Evolutionary conservation across 225 moss, liverwort and hornwort species (phyloP).

Genomic region (Physcomitrium patens): DNA sequence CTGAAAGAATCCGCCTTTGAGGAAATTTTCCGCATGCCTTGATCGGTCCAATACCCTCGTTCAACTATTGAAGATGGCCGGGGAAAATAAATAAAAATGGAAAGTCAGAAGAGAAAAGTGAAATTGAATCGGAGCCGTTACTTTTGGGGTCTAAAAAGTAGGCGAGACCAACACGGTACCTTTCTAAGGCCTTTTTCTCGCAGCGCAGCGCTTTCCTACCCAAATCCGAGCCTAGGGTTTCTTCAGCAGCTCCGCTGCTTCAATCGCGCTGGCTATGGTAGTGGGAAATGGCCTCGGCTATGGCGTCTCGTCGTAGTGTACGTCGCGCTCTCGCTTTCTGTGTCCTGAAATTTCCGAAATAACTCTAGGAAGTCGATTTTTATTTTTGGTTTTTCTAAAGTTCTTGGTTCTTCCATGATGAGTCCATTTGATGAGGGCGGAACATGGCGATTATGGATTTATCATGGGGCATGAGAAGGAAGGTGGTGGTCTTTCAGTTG

Average conservation of each 20-base stretch:
- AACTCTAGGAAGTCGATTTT: conserved; percentile 12
- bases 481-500: conserved; percentile 2
- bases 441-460: conserved; percentile 31
- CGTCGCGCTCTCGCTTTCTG: neutral
- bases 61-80: conserved; percentile 22
- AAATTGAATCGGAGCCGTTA: conserved; percentile 29
- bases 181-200: conserved; percentile 8
- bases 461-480: conserved; percentile 25
- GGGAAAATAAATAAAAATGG: neutral
- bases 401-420: neutral
- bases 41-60: conserved; percentile 27
- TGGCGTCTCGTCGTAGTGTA: conserved; percentile 12
- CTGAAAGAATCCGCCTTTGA: neutral
- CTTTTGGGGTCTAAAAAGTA: conserved; percentile 32
- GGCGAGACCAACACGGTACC: conserved; percentile 10
- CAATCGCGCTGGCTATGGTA: conserved; percentile 38
- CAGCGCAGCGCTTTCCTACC: neutral
- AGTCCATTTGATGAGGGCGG: conserved; percentile 12
- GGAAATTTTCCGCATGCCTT: conserved; percentile 14
- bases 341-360: neutral
- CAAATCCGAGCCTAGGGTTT: conserved; percentile 41
- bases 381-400: conserved; percentile 4
- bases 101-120: neutral
- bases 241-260: conserved; percentile 23
- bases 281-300: conserved; percentile 19